Percentiles rank a stretch among this genome's conserved stretches.
Conservation (phyloP, 2,329 filamentous ascomycete species). For the Aspergillus hiratsukae region DNA sequence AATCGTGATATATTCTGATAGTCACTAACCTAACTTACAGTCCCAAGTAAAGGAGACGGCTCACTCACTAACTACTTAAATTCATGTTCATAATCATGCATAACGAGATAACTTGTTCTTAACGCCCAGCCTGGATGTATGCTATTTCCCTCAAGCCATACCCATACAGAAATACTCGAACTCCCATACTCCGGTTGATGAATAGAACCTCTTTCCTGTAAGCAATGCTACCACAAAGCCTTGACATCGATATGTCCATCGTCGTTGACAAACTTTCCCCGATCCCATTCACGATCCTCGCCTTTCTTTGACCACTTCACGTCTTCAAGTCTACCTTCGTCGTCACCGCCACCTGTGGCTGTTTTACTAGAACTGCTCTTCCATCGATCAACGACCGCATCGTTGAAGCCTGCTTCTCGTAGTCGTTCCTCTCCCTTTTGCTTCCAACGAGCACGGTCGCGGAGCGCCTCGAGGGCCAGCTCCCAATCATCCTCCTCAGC, state of each 20-base stretch:
- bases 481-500: slow-evolving; percentile 67
- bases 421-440: slow-evolving; percentile 71
- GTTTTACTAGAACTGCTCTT: slow-evolving; percentile 55
- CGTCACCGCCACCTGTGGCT: slow-evolving; percentile 35
- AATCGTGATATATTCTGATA: background rate
- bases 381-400: slow-evolving; percentile 69
- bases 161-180: background rate
- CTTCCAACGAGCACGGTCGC: slow-evolving; percentile 75
- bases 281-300: slow-evolving; percentile 64
- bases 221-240: slow-evolving; percentile 42
- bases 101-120: background rate
- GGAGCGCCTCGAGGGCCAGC: slow-evolving; percentile 69
- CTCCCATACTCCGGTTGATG: background rate
- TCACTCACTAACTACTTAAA: background rate
- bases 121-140: background rate
- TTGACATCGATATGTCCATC: slow-evolving; percentile 51
- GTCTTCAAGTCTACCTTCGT: slow-evolving; percentile 60
- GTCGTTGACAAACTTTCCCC: slow-evolving; percentile 56
- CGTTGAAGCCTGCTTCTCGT: slow-evolving; percentile 71
- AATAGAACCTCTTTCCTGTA: background rate
- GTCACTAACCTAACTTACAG: background rate
- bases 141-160: background rate
- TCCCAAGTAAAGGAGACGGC: background rate
- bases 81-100: background rate
- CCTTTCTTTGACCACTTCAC: slow-evolving; percentile 70